A percentile compares a stretch with the other conserved stretches of the same genome.
Conservation (phyloP, 2,329 filamentous ascomycete genomes). For the Pezicula neosporulosa region DNA sequence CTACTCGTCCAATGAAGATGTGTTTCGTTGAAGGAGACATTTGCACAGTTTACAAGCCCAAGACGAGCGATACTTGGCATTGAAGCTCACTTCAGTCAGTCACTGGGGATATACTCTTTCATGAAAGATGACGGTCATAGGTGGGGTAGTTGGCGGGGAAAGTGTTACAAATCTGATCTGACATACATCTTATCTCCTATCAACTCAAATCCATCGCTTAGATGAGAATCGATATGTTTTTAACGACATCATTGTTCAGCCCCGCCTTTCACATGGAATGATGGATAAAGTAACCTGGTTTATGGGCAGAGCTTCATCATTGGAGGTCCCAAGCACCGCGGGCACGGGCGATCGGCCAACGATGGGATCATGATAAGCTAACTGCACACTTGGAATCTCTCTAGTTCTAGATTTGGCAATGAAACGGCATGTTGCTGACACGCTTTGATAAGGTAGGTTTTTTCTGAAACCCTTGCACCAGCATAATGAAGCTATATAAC, state of each 20-base stretch:
- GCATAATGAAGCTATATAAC: too few species aligned
- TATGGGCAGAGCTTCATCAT: too few species aligned
- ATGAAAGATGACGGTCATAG: background rate
- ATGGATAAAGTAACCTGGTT: too few species aligned
- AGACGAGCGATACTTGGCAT: background rate
- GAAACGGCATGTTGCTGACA: too few species aligned
- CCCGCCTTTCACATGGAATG: background rate
- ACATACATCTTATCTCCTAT: too few species aligned
- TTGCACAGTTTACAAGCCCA: background rate
- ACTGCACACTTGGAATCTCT: too few species aligned
- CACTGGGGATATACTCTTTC: background rate
- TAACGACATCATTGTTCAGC: background rate
- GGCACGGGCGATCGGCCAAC: background rate
- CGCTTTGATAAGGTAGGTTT: too few species aligned
- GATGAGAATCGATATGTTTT: too few species aligned
- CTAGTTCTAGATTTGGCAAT: too few species aligned
- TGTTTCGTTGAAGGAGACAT: constrained; percentile 1
- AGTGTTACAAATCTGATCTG: background rate
- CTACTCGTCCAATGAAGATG: constrained; percentile 1
- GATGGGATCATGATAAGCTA: background rate
- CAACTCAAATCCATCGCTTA: too few species aligned
- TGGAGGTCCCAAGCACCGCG: background rate
- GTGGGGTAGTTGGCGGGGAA: background rate
- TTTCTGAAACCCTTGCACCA: too few species aligned
- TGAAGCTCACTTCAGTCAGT: background rate